Evolutionary conservation across 495 filamentous ascomycete genomes (phyloP).

Genomic region (Aspergillus bertholletiae): DNA sequence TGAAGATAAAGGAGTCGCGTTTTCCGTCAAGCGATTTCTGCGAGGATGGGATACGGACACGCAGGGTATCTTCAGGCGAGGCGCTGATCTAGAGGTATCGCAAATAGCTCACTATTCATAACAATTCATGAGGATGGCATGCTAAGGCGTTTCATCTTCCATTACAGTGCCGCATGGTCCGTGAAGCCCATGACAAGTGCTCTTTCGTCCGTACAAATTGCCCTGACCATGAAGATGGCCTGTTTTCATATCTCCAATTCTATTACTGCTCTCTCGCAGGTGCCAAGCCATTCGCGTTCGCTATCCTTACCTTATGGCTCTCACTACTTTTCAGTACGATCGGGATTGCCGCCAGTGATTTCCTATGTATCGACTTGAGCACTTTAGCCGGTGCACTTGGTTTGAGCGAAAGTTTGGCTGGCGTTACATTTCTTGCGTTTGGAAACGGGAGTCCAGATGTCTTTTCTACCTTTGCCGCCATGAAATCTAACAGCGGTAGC

Average conservation of each 20-base stretch:
- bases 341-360: constrained; percentile 97
- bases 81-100: constrained; percentile 36
- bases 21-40: neutral
- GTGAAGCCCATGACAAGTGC: constrained; percentile 75
- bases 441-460: constrained; percentile 99
- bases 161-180: constrained; percentile 73
- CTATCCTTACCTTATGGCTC: constrained; percentile 75
- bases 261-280: constrained; percentile 82
- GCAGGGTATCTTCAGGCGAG: constrained; percentile 19
- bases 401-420: constrained; percentile 93
- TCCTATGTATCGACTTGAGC: constrained; percentile 94
- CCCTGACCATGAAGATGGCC: constrained; percentile 81
- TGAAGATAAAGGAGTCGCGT: constrained; percentile 1
- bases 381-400: constrained; percentile 84
- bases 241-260: constrained; percentile 82
- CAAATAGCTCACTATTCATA: neutral
- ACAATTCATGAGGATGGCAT: neutral
- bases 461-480: constrained; percentile 97
- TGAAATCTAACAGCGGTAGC: constrained; percentile 93
- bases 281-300: constrained; percentile 72
- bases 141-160: neutral
- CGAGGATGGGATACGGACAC: neutral
- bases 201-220: constrained; percentile 81
- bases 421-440: constrained; percentile 95
- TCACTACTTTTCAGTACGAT: constrained; percentile 94